Conservation (phyloP, 495 filamentous ascomycete genomes). For the Penicillium alfredii region DNA sequence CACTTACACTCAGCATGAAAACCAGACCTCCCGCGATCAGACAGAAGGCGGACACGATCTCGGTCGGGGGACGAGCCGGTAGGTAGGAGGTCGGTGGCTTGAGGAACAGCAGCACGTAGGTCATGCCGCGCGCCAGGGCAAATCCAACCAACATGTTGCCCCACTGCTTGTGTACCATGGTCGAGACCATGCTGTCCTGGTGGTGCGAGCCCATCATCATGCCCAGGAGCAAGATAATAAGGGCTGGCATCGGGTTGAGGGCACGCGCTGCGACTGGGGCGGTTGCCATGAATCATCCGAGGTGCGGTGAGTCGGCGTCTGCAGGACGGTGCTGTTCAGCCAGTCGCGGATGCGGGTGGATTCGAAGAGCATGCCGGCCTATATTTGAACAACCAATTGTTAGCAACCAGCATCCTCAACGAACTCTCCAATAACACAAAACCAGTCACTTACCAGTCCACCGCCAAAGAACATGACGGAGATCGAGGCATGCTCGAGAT, state of each 20-base stretch:
- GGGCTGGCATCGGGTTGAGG: conserved; percentile 87
- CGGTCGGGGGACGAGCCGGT: conserved; percentile 87
- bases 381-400: too few species aligned
- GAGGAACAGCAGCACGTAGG: conserved; percentile 74
- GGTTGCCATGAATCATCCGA: conserved; percentile 46
- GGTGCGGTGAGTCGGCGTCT: conserved; percentile 31
- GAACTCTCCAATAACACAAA: neutral
- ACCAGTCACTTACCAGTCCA: conserved; percentile 60
- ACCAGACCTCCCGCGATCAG: conserved; percentile 80
- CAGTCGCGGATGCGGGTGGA: conserved; percentile 62
- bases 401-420: neutral
- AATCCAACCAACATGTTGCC: conserved; percentile 79
- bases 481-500: conserved; percentile 91
- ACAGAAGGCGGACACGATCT: conserved; percentile 80
- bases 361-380: conserved; percentile 93
- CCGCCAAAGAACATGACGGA: conserved; percentile 92
- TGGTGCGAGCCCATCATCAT: conserved; percentile 95
- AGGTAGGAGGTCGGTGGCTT: conserved; percentile 77
- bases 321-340: conserved; percentile 59
- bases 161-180: conserved; percentile 95
- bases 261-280: conserved; percentile 64
- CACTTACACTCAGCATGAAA: conserved; percentile 86
- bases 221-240: conserved; percentile 80
- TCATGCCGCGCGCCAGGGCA: conserved; percentile 68
- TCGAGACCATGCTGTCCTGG: conserved; percentile 75